Evolutionary conservation across 306 rosid species (phyloP), one percentile per base, ranked within the genome.

Genomic region (Ochetophila trinervis): DNA sequence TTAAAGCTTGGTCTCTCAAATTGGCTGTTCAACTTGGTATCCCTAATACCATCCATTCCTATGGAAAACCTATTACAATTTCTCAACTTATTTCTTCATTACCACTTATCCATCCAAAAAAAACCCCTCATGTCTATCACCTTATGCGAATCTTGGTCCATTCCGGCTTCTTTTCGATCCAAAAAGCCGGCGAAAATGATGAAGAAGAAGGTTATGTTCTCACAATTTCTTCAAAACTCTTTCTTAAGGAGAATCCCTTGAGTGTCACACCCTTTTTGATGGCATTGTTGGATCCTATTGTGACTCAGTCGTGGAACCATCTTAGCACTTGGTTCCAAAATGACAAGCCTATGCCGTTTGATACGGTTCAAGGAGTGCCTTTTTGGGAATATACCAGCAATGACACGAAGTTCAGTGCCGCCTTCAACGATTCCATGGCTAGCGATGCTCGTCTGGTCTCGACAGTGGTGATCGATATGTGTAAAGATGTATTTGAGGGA

Each of bases 361-460:
- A 35, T 0, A 35, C 40, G 0, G 75, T 75, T 5, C 44, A 82
- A 21, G 91, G 86, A 42, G 48, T 67, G 54, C 1, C 73, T 0
- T 32, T 80, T 3, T 86, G 82, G 84, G 88, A 86, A 0, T 83
- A 52, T 50, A 65, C 63, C 20, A 23, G 45, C n/a, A 17, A 23
- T 14, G 62, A 78, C 15, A 66, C 74, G 0, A 67, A 53, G n/a
- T n/a, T n/a, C 16, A 7, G 58, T 6, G 59, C 58, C 2, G 27
- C 23, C 6, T 78, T 86, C 53, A 80, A 86, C 35, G 84, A 78
- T 21, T 79, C 74, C 21, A 85, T 85, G 40, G 40, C 40, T 35
- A 35, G 40, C 40, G 40, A 35, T 35, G 40, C 40, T 35, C 40
- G 40, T 5, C 40, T 35, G 40, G 8, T 35, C 40, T 4, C 40